Evolutionary conservation across 2,329 filamentous ascomycete species (phyloP), one percentile per base, ranked within the genome.

Genomic region (Beauveria caledonica): DNA sequence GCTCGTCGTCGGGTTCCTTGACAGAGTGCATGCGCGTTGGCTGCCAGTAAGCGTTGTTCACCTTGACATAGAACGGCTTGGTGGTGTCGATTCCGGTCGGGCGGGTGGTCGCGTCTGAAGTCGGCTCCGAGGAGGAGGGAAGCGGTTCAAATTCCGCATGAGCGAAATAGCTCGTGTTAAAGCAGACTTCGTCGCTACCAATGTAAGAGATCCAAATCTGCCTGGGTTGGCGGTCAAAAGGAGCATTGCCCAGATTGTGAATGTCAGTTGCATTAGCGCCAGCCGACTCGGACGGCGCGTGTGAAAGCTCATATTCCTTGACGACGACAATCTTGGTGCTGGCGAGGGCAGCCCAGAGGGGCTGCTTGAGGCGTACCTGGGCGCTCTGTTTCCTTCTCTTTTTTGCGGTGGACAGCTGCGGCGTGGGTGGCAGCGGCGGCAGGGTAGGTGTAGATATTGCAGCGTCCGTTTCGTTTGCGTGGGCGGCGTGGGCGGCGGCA

Each of bases 281-380:
- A 36, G 83, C 85, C 55, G 86, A 87, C 74, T 92, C 89, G 60
- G 84, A 84, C 62, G 87, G 83, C 61, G 87, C 86, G 71, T 89
- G 86, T 65, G 89, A 93, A 71, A 95, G 84, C 75, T 92, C 88
- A 67, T 90, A 90, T 74, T 92, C 92, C 77, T 96, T 94, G 70
- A 95, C 87, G 76, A 96, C 91, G 68, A 94, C 93, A 71, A 97
- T 92, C 80, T 97, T 97, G 70, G 92, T 96, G 76, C 91, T 96
- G 56, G 92, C 92, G 67, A 97, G 83, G 52, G 92, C 92, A 64
- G 92, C 91, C 92, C 92, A 97, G 65, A 97, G 84, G 53, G 92
- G 92, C 76, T 97, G 92, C 70, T 91, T 87, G 72, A 91, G 90
- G 73, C 92, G 83, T 66, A 96, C 91, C 73, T 94, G 90, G 62